Conservation (phyloP, 305 asterid species). For the Plantago coronopus region DNA sequence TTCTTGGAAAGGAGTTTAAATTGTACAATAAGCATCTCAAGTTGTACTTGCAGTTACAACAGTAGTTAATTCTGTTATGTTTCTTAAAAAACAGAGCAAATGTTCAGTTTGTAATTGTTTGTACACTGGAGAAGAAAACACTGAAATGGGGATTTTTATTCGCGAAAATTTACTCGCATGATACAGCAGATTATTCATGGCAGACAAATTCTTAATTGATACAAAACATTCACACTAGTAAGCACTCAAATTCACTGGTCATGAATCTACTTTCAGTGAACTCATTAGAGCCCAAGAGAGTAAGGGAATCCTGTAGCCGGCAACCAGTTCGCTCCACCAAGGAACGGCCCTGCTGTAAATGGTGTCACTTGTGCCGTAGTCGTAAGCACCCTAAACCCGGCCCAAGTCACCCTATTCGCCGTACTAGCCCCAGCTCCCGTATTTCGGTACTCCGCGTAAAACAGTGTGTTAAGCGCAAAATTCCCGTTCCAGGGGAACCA, state of each 20-base stretch:
- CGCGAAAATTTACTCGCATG: not conserved
- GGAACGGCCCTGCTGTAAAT: constrained; percentile 37
- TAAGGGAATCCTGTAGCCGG: constrained; percentile 43
- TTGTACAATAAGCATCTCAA: too few species aligned
- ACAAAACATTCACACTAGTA: not conserved
- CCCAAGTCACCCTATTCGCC: constrained; percentile 46
- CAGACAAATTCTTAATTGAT: not conserved
- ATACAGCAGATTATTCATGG: not conserved
- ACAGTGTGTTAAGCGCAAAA: constrained; percentile 39
- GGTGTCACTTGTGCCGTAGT: constrained; percentile 34
- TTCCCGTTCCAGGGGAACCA: constrained; percentile 50
- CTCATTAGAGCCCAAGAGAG: constrained; percentile 40
- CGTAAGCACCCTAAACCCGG: constrained; percentile 42
- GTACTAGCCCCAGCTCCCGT: constrained; percentile 47
- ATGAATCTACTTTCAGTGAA: not conserved
- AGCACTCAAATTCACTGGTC: not conserved
- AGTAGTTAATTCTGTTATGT: too few species aligned
- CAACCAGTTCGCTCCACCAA: constrained; percentile 47
- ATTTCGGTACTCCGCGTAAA: constrained; percentile 51
- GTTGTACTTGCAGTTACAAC: too few species aligned
- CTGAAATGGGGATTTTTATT: too few species aligned
- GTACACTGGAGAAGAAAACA: too few species aligned
- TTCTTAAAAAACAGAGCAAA: too few species aligned
- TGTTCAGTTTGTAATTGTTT: too few species aligned
- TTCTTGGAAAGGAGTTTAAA: too few species aligned